Conservation (phyloP, 768 basidiomycete genomes). For the Phylloporus rhodoxanthus region DNA sequence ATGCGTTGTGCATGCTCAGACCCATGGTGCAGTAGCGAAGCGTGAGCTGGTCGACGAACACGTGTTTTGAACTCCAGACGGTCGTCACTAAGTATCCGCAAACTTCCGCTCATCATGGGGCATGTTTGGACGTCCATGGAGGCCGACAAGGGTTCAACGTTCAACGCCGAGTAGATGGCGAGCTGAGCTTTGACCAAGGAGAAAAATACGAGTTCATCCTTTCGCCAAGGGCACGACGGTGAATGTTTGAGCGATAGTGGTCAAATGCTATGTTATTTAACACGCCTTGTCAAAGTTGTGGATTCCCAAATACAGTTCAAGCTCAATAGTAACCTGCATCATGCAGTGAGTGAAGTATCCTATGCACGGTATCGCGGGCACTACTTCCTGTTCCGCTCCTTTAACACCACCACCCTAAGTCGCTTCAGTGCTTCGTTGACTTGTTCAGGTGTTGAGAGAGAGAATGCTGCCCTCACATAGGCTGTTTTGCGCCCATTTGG, state of each 20-base stretch:
- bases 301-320: not conserved
- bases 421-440: slow-evolving; percentile 70
- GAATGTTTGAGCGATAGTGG: not conserved
- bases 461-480: slow-evolving; percentile 82
- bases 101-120: not conserved
- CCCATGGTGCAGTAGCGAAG: not conserved
- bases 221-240: not conserved
- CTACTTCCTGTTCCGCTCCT: slow-evolving; percentile 17
- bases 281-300: not conserved
- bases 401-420: slow-evolving; percentile 39
- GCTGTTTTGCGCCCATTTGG: slow-evolving; percentile 64
- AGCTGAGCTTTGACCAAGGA: not conserved
- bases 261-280: not conserved
- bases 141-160: not conserved
- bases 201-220: not conserved
- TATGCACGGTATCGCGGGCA: not conserved
- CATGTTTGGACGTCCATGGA: not conserved
- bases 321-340: slow-evolving; percentile 5
- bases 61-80: slow-evolving; percentile 10
- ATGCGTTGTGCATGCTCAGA: slow-evolving; percentile 8
- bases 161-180: not conserved
- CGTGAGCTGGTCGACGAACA: slow-evolving; percentile 1
- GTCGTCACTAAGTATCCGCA: not conserved
- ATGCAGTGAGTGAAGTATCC: not conserved
- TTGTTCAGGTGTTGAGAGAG: slow-evolving; percentile 56